A percentile compares a stretch with the other conserved stretches of the same genome.
Evolutionary conservation across 768 basidiomycete species (phyloP).

Genomic region (Rhizopogon roseolus): DNA sequence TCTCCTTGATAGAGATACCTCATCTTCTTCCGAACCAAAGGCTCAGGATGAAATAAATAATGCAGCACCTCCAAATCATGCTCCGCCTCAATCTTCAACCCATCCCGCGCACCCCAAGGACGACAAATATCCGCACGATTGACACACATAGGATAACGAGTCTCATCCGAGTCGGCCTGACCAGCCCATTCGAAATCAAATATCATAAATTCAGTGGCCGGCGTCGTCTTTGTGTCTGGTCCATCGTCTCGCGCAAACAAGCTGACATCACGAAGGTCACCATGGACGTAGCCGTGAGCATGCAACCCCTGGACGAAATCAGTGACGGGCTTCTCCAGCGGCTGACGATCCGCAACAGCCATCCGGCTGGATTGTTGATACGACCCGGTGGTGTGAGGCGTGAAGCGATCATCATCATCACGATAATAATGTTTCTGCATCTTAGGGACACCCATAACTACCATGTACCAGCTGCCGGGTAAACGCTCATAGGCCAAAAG

Average conservation of each 20-base stretch:
- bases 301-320: background rate
- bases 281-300: background rate
- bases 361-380: background rate
- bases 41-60: background rate
- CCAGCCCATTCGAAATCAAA: conserved; percentile 1
- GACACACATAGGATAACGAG: background rate
- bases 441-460: conserved; percentile 1
- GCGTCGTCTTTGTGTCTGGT: background rate
- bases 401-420: background rate
- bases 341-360: background rate
- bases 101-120: background rate
- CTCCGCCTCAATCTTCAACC: background rate
- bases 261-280: conserved; percentile 4
- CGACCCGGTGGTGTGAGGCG: background rate
- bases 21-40: too few species aligned
- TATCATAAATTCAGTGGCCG: background rate
- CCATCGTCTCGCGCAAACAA: background rate
- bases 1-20: too few species aligned
- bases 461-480: conserved; percentile 3
- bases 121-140: background rate
- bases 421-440: background rate
- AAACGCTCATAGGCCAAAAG: background rate
- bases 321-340: background rate
- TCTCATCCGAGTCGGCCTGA: background rate
- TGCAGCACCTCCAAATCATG: background rate